Conservation (phyloP, 306 rosid species). For the Quercus wislizeni region DNA sequence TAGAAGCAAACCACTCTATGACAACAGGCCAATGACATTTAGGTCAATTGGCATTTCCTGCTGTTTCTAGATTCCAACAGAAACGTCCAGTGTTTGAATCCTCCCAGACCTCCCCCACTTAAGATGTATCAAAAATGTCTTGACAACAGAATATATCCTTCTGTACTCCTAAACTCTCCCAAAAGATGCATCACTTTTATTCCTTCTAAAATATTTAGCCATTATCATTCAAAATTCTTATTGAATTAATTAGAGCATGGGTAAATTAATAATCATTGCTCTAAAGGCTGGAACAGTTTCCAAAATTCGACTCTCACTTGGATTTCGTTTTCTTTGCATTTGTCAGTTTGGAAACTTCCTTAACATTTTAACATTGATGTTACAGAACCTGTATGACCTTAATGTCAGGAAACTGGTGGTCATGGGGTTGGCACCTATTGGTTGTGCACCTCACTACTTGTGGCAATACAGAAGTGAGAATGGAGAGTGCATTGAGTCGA, state of each 20-base stretch:
- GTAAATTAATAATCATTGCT: neutral
- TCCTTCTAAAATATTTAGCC: neutral
- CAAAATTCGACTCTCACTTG: neutral
- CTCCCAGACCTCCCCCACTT: no score
- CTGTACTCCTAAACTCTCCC: neutral
- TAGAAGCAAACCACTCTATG: neutral
- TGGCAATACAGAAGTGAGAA: constrained; percentile 54
- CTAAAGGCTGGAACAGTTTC: neutral
- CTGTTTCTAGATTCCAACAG: no score
- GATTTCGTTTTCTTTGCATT: neutral
- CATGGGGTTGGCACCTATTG: constrained; percentile 87
- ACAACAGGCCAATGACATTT: neutral
- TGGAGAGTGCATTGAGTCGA: constrained; percentile 69
- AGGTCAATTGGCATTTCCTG: no score
- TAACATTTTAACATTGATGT: constrained; percentile 24
- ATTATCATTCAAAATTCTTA: neutral
- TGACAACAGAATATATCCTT: neutral
- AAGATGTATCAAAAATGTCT: no score
- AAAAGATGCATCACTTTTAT: neutral
- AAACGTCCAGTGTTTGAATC: no score
- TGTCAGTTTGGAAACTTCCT: constrained; percentile 4
- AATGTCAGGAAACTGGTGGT: constrained; percentile 71
- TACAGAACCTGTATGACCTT: constrained; percentile 71
- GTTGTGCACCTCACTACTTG: constrained; percentile 81
- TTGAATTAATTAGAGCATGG: neutral